Percentiles rank a stretch among this genome's conserved stretches.
Evolutionary conservation across 1,284 basidiomycete species (phyloP).

Genomic region (Thelephora terrestris): DNA sequence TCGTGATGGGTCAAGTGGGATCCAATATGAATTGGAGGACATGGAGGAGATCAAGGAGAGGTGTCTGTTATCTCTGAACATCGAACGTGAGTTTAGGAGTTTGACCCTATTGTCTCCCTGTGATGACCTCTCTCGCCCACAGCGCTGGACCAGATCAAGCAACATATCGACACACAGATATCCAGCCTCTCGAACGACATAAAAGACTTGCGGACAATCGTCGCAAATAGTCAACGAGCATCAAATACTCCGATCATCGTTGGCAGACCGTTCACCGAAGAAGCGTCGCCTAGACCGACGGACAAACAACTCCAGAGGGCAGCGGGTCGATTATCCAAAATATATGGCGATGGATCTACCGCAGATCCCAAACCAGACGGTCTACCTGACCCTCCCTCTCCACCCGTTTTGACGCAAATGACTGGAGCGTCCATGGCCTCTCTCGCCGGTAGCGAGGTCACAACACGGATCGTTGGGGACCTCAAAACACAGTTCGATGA

Average conservation of each 20-base stretch:
- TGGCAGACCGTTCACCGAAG: conserved; percentile 48
- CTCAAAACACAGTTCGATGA: conserved; percentile 91
- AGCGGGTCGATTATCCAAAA: conserved; percentile 59
- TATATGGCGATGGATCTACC: conserved; percentile 15
- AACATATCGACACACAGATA: conserved; percentile 91
- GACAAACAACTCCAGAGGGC: conserved; percentile 64
- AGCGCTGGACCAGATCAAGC: conserved; percentile 98
- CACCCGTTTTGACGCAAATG: conserved; percentile 35
- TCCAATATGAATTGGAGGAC: conserved; percentile 95
- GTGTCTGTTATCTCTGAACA: conserved; percentile 84
- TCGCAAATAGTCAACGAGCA: conserved; percentile 42
- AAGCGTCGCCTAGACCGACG: conserved; percentile 55
- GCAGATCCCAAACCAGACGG: conserved; percentile 27
- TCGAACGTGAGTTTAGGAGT: conserved; percentile 73
- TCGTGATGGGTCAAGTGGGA: conserved; percentile 81
- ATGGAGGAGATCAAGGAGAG: conserved; percentile 88
- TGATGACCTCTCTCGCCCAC: conserved; percentile 4
- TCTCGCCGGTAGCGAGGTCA: conserved; percentile 57
- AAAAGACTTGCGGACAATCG: conserved; percentile 75
- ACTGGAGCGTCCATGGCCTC: conserved; percentile 61
- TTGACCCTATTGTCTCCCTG: conserved; percentile 5
- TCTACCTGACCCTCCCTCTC: conserved; percentile 25
- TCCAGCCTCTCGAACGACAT: conserved; percentile 81
- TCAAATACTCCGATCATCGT: conserved; percentile 34
- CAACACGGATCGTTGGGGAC: conserved; percentile 58